Conservation (phyloP, 2,329 filamentous ascomycete species). For the Aureobasidium sp. region DNA sequence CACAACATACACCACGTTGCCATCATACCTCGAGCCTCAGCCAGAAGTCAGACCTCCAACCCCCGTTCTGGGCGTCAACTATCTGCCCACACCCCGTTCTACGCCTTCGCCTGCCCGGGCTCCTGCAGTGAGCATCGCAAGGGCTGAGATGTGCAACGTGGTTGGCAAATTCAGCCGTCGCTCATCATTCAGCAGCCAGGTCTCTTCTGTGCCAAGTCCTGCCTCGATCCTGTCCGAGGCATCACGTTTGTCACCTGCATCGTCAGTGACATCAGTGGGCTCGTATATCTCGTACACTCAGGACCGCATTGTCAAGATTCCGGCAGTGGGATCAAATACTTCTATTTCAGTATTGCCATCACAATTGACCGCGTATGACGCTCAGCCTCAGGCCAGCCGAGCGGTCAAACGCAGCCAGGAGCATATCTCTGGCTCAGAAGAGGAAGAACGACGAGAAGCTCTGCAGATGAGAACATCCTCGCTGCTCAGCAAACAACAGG, state of each 20-base stretch:
- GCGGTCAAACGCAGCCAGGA: constrained; percentile 5
- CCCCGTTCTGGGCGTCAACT: constrained; percentile 46
- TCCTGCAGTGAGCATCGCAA: constrained; percentile 52
- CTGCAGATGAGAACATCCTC: neutral
- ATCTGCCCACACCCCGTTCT: constrained; percentile 52
- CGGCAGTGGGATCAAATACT: neutral
- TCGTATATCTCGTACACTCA: constrained; percentile 26
- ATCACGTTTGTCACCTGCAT: constrained; percentile 45
- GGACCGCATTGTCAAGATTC: neutral
- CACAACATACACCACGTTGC: constrained; percentile 31
- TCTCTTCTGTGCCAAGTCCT: constrained; percentile 47
- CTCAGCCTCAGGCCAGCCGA: constrained; percentile 12
- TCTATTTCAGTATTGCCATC: neutral
- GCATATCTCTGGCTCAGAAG: neutral
- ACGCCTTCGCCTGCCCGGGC: constrained; percentile 48
- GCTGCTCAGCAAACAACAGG: neutral
- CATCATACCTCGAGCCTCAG: constrained; percentile 43
- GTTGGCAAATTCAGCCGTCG: constrained; percentile 41
- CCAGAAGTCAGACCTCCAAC: constrained; percentile 41
- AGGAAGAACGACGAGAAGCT: neutral
- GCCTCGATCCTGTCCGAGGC: constrained; percentile 56
- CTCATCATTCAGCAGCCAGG: constrained; percentile 40
- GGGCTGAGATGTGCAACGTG: constrained; percentile 38
- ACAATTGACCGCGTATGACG: constrained; percentile 6
- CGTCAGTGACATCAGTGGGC: constrained; percentile 46